Percentiles rank a stretch among this genome's conserved stretches.
phyloP scores from a whole-genome alignment of 441 rosid species.

The Manihot esculenta region DNA sequence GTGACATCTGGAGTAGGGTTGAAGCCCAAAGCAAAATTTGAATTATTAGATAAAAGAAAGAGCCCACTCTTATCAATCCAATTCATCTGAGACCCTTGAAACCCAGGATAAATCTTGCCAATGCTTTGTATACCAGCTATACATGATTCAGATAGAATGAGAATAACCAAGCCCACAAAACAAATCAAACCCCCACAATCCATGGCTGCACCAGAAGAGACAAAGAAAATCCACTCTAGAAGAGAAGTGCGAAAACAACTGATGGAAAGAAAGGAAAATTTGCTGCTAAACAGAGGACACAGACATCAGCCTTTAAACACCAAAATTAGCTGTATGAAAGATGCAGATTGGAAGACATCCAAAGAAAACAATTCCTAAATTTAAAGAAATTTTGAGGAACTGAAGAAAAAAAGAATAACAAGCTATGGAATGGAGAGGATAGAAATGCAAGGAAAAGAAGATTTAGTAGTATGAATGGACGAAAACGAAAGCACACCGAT shows the following conservation, averaged over 20 bases:
- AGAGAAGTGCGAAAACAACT: neutral
- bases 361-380: constrained; percentile 20
- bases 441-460: neutral
- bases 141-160: constrained; percentile 38
- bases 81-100: constrained; percentile 68
- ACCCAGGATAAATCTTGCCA: constrained; percentile 49
- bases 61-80: constrained; percentile 60
- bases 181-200: constrained; percentile 24
- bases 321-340: neutral
- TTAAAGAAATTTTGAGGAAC: constrained; percentile 1
- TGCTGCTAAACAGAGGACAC: neutral
- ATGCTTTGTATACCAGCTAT: constrained; percentile 36
- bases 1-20: constrained; percentile 39
- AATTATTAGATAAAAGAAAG: constrained; percentile 64
- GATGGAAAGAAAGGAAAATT: constrained; percentile 9
- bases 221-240: neutral
- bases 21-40: constrained; percentile 67
- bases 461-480: neutral
- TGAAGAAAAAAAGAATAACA: neutral
- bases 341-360: constrained; percentile 16
- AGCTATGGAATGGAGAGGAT: neutral
- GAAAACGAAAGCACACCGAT: neutral
- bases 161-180: constrained; percentile 30
- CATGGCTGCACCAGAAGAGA: constrained; percentile 33
- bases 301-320: too few species aligned